These are phyloP conservation scores for Euptelea pleiosperma DNA, from an alignment of 164 flowering plant species.

Conservation along the genomic window DNA sequence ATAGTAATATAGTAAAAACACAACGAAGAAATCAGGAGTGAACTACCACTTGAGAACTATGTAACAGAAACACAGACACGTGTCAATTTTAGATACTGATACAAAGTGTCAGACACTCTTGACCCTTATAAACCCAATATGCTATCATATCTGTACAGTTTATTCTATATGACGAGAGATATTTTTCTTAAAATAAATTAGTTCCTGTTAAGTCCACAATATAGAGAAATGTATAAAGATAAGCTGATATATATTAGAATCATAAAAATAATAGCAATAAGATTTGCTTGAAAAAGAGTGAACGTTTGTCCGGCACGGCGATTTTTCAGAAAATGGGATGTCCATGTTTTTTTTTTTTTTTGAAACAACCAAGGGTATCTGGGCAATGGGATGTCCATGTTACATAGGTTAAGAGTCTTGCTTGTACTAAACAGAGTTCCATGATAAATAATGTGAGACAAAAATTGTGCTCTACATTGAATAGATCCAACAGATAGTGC, in stretches of 20 bases:
- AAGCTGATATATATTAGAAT: not conserved
- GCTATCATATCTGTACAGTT: not conserved
- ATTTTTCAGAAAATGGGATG: not conserved
- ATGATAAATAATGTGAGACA: not conserved
- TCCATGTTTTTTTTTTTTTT: too few relatives aligned
- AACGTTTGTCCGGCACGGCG: not conserved
- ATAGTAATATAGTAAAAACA: slow-evolving; percentile 5
- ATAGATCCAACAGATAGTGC: not conserved
- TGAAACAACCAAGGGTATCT: not conserved
- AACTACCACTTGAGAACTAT: not conserved
- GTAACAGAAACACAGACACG: too few relatives aligned
- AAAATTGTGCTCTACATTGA: too few relatives aligned
- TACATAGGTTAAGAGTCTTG: not conserved
- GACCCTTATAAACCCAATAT: too few relatives aligned
- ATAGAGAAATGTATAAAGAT: not conserved
- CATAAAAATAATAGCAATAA: not conserved
- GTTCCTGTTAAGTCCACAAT: too few relatives aligned
- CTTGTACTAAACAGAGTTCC: not conserved
- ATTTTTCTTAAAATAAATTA: too few relatives aligned
- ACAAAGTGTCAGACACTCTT: not conserved
- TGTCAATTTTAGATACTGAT: not conserved
- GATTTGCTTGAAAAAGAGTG: not conserved
- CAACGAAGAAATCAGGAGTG: not conserved
- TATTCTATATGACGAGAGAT: not conserved
- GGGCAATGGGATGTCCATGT: not conserved